Base-by-base conservation (phyloP, 306 rosid species). In the Aeschynomene evenia region DNA sequence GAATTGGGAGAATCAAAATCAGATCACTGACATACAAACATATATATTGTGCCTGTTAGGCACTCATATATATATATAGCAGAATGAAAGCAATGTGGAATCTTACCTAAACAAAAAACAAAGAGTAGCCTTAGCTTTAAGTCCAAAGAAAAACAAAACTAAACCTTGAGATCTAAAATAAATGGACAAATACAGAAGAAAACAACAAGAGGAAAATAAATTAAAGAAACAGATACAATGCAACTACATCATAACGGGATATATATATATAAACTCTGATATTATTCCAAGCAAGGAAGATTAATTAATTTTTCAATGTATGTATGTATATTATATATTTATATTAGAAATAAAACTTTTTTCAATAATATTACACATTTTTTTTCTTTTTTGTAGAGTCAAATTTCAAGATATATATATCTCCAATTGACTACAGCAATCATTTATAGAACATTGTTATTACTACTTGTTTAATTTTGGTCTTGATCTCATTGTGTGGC, bases 1-100 rank as follows among this genome's bases (percentile, higher is more conserved):
- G 24, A 71, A 52, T 51, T 20, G 87, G 48, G 67, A 24, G 77
- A 77, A 70, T 80, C 76, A 65, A 78, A 77, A 70, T 80, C 76
- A 65, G 75, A 73, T 1, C 54, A 54, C 58, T 63, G 80, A 51
- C 68, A 65, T 64, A 55, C 64, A 64, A n/a, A 5, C 5, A 2
- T 5, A 26, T 5, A 26, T 26, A 46, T 19, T 55, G 61, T 70
- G 72, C 77, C 69, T 51, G 58, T 72, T 67, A 57, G 55, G 67
- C 68, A 79, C 64, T 61, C 14, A 45, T n/a, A n/a, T n/a, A n/a
- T n/a, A n/a, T n/a, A n/a, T n/a, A n/a, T 28, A 64, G 78, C 54
- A 76, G 76, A 70, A 40, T 73, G 76, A 84, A 66, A 77, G 76
- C 63, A 29, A 55, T 28, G 68, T 60, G 74, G 75, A 73, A 81